A percentile compares a stretch with the other conserved stretches of the same genome.
phyloP scores from a whole-genome alignment of 148 eudicot species.

The Vaccinium myrtillus region DNA sequence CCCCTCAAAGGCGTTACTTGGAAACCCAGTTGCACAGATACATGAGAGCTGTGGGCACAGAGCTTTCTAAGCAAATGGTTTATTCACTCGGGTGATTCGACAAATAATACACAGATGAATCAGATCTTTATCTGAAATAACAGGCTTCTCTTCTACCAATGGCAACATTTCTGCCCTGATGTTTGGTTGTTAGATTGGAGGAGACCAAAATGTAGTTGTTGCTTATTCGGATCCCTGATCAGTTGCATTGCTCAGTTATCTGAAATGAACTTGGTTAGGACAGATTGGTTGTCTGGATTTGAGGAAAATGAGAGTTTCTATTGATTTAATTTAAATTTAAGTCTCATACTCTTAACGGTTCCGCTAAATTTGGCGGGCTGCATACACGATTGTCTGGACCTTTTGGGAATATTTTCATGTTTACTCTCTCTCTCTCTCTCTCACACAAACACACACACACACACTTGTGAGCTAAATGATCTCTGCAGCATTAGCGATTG shows the following conservation, averaged over 20 bases:
- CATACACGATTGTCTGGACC: neutral
- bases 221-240: neutral
- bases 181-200: neutral
- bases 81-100: conserved; percentile 46
- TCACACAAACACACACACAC: neutral
- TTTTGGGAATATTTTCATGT: neutral
- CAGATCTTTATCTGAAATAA: conserved; percentile 4
- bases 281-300: neutral
- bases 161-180: conserved; percentile 3
- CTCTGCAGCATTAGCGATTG: too few species aligned
- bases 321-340: conserved; percentile 1
- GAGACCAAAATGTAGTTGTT: neutral
- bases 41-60: conserved; percentile 56
- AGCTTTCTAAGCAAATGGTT: conserved; percentile 71
- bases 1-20: conserved; percentile 31
- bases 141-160: neutral
- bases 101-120: neutral
- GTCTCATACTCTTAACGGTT: neutral
- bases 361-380: neutral
- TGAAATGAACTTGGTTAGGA: neutral
- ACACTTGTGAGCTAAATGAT: neutral
- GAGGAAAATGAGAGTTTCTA: neutral
- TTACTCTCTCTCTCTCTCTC: neutral
- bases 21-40: conserved; percentile 56
- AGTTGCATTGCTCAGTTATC: neutral